Base-by-base conservation (phyloP, 306 rosid species). In the Astragalus membranaceus region DNA sequence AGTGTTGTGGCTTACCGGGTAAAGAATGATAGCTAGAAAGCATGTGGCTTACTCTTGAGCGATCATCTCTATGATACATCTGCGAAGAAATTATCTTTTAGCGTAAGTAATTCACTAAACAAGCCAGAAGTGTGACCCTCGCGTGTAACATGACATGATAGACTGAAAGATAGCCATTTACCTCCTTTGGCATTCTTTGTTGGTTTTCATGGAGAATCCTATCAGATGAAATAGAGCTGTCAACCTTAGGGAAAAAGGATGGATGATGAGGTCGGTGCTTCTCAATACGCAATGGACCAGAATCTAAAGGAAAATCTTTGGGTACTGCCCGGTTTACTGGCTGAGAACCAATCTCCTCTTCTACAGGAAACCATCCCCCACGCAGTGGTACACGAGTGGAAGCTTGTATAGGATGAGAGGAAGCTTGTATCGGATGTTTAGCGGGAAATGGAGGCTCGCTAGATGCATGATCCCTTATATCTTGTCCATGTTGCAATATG, bases 401-500 rank as follows among this genome's bases (percentile, higher is more conserved):
- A 69, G 80, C 95, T 78, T 72, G 97, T 13, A 82, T 46, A 1
- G 63, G 63, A 57, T 57, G 83, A 5, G 77, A 82, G 35, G 97
- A 65, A 69, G 80, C 95, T 78, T 72, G 97, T 14, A 82, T 30
- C 15, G 91, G 87, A 39, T 82, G 88, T 68, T 89, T 86, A 11
- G 73, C 70, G n/a, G 95, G 81, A 83, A 89, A 86, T 13, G 95
- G 75, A 62, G 99, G 89, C 56, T 91, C 99, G 57, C 84, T 67
- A 29, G 95, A 69, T 35, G 78, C 44, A 41, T 73, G 78, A 49
- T 94, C 99, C 74, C 99, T 88, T 37, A 79, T 86, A 85, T 95
- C 99, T 85, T 91, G 97, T 62, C 99, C 99, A 75, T 95, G 99
- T 82, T 95, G 99, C 86, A 95, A 80, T 78, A 95, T 95, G 74